Evolutionary conservation across 805 yeast genomes (phyloP).

Genomic region (Zygotorulaspora florentina): DNA sequence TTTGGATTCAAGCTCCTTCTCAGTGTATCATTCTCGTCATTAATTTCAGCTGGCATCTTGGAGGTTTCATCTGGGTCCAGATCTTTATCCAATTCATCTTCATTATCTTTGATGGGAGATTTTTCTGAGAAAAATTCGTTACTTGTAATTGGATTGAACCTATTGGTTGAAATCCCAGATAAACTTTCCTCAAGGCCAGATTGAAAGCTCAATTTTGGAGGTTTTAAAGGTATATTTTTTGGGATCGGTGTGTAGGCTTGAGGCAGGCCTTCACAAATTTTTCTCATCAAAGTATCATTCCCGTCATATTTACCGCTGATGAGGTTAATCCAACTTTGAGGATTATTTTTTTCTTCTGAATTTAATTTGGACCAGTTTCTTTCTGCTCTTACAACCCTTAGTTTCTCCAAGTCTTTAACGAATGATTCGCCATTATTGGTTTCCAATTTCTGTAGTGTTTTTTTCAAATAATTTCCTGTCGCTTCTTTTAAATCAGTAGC

Average conservation of each 20-base stretch:
- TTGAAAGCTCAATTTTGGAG: constrained; percentile 9
- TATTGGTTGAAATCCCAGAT: constrained; percentile 9
- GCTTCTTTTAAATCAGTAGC: constrained; percentile 24
- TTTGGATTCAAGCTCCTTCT: constrained; percentile 8
- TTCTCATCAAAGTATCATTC: constrained; percentile 14
- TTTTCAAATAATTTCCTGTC: constrained; percentile 20
- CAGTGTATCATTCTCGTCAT: constrained; percentile 1
- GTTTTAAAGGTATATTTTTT: not conserved
- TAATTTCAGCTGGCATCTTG: not conserved
- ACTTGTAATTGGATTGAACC: constrained; percentile 16
- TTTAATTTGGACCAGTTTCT: constrained; percentile 25
- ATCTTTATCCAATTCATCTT: constrained; percentile 1
- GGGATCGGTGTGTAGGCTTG: constrained; percentile 10
- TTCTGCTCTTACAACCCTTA: constrained; percentile 24
- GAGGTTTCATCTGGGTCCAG: too few species aligned
- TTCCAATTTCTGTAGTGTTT: constrained; percentile 21
- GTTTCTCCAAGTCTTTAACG: constrained; percentile 22
- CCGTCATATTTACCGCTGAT: constrained; percentile 26
- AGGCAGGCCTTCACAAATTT: constrained; percentile 13
- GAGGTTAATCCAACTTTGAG: constrained; percentile 23
- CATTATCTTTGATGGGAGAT: not conserved
- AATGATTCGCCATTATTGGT: constrained; percentile 17
- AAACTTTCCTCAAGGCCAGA: constrained; percentile 14
- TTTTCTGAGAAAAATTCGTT: constrained; percentile 12
- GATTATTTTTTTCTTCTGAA: constrained; percentile 21